Conservation (phyloP, 345 rosid genomes). For the Populus nigra region DNA sequence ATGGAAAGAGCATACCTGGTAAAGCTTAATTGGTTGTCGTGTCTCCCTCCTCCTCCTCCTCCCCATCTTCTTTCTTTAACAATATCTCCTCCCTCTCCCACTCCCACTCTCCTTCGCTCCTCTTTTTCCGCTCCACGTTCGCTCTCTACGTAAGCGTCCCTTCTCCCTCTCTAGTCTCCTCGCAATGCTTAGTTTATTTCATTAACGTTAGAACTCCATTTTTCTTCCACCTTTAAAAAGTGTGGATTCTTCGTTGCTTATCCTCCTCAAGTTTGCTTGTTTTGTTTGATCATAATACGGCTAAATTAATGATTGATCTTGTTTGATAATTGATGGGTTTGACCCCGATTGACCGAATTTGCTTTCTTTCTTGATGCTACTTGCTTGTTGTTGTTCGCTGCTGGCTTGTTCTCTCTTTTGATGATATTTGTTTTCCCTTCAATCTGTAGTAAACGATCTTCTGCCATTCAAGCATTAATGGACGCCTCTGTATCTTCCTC, state of each 20-base stretch:
- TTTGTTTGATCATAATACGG: neutral
- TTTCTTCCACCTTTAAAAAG: too few species aligned
- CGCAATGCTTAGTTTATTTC: neutral
- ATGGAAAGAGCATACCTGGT: neutral
- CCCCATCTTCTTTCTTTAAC: conserved; percentile 7
- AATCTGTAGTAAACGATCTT: conserved; percentile 29
- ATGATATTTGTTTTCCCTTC: conserved; percentile 2
- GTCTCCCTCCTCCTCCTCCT: neutral
- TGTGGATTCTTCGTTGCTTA: too few species aligned
- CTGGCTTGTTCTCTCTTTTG: neutral
- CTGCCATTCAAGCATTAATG: conserved; percentile 35
- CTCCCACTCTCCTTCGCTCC: conserved; percentile 10
- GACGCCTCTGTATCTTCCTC: conserved; percentile 42
- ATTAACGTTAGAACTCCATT: neutral
- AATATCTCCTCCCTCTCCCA: neutral
- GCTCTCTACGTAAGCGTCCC: conserved; percentile 32
- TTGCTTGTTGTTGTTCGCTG: too few species aligned
- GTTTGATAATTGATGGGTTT: too few species aligned
- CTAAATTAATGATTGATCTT: too few species aligned
- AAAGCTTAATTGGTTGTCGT: neutral
- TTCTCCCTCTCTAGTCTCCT: conserved; percentile 1
- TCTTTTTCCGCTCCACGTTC: conserved; percentile 8
- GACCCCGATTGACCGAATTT: too few species aligned
- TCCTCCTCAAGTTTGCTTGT: neutral
- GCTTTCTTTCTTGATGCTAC: too few species aligned